Evolutionary conservation across 2,329 filamentous ascomycete genomes (phyloP).

Genomic region (Diaporthe humulicola): DNA sequence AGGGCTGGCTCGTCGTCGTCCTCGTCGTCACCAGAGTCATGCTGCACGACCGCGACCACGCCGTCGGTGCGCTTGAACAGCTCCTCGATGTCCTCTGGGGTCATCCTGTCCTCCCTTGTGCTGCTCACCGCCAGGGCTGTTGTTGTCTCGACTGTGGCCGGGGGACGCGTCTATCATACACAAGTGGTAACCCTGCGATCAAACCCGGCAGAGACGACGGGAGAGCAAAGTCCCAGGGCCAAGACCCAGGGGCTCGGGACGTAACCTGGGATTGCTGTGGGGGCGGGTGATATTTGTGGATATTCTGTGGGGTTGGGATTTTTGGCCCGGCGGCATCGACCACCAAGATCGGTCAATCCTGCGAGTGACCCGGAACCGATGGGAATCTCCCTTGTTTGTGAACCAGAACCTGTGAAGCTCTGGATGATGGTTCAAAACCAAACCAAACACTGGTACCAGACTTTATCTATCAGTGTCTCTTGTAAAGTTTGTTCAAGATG

Average conservation of each 20-base stretch:
- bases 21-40: constrained; percentile 44
- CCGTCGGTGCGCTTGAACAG: constrained; percentile 52
- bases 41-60: constrained; percentile 43
- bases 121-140: background rate
- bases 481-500: background rate
- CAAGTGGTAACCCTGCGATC: constrained; percentile 21
- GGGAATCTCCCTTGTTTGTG: constrained; percentile 15
- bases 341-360: constrained; percentile 21
- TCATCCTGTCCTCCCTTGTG: constrained; percentile 45
- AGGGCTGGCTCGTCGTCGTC: constrained; percentile 41
- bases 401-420: background rate
- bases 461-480: background rate
- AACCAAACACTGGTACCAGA: background rate
- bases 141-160: constrained; percentile 17
- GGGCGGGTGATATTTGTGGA: constrained; percentile 22
- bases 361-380: constrained; percentile 13
- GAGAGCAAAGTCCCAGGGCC: constrained; percentile 1
- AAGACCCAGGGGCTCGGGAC: constrained; percentile 27
- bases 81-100: constrained; percentile 53
- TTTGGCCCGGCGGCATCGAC: background rate
- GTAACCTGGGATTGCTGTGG: background rate
- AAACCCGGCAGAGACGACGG: constrained; percentile 25
- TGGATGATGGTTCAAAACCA: background rate
- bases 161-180: constrained; percentile 11
- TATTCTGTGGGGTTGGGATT: constrained; percentile 15